Conservation (phyloP, 2,329 filamentous ascomycete genomes). For the Fusarium heterosporum region DNA sequence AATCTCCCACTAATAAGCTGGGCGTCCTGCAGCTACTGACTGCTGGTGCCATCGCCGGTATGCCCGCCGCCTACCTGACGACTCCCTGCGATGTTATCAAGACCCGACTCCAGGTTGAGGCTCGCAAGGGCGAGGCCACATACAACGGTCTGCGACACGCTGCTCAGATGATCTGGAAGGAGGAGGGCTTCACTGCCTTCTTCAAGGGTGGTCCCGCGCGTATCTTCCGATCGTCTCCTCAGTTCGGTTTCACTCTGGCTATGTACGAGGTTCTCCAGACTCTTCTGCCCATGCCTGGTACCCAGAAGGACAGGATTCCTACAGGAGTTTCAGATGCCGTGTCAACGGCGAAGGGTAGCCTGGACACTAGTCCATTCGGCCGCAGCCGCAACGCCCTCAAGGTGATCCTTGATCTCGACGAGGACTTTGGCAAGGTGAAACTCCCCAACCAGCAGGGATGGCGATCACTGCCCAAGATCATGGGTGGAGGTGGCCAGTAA, state of each 20-base stretch:
- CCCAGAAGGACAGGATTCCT: conserved; percentile 63
- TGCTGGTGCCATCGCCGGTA: conserved; percentile 92
- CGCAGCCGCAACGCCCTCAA: conserved; percentile 90
- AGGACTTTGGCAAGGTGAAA: conserved; percentile 86
- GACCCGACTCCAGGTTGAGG: conserved; percentile 96
- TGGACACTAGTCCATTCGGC: conserved; percentile 62
- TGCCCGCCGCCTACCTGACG: conserved; percentile 93
- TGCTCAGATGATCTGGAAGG: conserved; percentile 83
- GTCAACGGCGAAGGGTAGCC: conserved; percentile 54
- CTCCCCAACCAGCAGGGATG: conserved; percentile 66
- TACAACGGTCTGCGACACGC: conserved; percentile 91
- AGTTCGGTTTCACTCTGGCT: conserved; percentile 97
- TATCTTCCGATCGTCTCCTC: conserved; percentile 93
- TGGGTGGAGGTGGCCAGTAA: conserved; percentile 56
- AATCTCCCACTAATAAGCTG: conserved; percentile 86
- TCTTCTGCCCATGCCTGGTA: conserved; percentile 78
- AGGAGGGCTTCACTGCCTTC: conserved; percentile 96
- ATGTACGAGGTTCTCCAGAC: conserved; percentile 93
- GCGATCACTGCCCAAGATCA: conserved; percentile 64
- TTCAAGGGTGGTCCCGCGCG: conserved; percentile 98
- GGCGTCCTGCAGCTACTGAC: conserved; percentile 91
- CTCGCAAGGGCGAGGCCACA: conserved; percentile 89
- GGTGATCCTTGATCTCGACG: conserved; percentile 93
- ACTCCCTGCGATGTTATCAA: conserved; percentile 99
- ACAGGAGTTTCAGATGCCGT: conserved; percentile 73